These are phyloP conservation scores for Loxodes magnus DNA, from an alignment of 73 alveolate species.

Conservation along the genomic window DNA sequence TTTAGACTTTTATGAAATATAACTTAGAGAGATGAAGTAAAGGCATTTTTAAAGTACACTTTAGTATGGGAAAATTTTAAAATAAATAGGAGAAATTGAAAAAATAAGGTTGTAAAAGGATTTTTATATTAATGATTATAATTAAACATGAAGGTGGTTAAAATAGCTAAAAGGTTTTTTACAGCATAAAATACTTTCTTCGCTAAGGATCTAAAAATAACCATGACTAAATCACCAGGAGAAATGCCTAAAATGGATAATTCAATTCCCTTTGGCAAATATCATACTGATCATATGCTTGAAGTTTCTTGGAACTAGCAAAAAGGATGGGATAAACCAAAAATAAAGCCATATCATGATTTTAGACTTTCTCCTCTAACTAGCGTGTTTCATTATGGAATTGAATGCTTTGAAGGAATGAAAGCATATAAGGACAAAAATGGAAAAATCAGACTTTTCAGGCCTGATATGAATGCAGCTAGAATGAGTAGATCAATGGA, in stretches of 20 bases:
- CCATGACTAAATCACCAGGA: no score
- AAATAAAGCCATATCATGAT: slow-evolving; percentile 27
- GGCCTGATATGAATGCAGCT: slow-evolving; percentile 38
- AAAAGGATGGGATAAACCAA: slow-evolving; percentile 52
- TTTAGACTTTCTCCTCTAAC: slow-evolving; percentile 42
- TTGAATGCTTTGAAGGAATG: slow-evolving; percentile 59
- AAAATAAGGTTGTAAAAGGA: no score
- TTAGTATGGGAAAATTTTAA: no score
- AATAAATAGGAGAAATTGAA: no score
- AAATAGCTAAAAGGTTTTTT: no score
- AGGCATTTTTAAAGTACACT: no score
- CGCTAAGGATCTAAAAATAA: no score
- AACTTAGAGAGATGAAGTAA: no score
- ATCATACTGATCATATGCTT: slow-evolving; percentile 47
- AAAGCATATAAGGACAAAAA: slow-evolving; percentile 36
- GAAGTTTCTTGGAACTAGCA: slow-evolving; percentile 31
- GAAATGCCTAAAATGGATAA: not conserved
- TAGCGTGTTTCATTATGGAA: slow-evolving; percentile 46
- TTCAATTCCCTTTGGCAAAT: slow-evolving; percentile 24
- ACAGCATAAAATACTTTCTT: no score
- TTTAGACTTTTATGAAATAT: no score
- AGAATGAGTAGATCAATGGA: slow-evolving; percentile 26
- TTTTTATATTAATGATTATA: no score
- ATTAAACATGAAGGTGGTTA: no score
- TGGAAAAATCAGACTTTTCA: slow-evolving; percentile 17